Conservation (phyloP, 2,329 filamentous ascomycete genomes). For the Fusarium sp. region DNA sequence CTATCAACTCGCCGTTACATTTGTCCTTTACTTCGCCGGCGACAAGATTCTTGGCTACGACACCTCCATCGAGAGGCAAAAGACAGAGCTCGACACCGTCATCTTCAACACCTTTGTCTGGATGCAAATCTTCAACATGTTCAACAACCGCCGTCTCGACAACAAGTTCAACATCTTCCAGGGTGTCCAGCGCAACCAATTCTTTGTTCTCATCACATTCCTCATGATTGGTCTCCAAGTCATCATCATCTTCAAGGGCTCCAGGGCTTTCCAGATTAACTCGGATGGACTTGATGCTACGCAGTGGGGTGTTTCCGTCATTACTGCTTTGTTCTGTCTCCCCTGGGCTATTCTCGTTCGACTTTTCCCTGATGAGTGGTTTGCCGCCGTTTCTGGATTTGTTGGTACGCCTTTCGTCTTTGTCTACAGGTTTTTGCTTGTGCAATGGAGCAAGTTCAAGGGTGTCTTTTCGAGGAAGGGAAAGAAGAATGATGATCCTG, state of each 20-base stretch:
- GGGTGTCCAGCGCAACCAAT: constrained; percentile 66
- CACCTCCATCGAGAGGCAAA: constrained; percentile 52
- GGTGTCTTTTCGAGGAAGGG: not conserved
- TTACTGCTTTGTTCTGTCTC: not conserved
- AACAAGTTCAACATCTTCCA: constrained; percentile 73
- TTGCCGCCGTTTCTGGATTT: not conserved
- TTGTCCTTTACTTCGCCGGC: not conserved
- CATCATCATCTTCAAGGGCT: constrained; percentile 68
- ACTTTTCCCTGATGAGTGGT: not conserved
- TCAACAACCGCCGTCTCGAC: constrained; percentile 72
- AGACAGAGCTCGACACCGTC: constrained; percentile 57
- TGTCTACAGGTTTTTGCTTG: not conserved
- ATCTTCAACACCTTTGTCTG: constrained; percentile 77
- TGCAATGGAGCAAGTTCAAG: not conserved
- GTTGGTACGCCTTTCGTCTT: not conserved
- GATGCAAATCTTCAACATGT: constrained; percentile 78
- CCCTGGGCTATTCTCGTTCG: not conserved
- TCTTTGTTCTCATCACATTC: constrained; percentile 68
- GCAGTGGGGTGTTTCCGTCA: not conserved
- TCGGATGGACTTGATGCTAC: not conserved
- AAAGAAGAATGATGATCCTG: not conserved
- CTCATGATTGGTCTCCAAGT: constrained; percentile 70
- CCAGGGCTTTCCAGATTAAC: not conserved
- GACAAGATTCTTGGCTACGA: not conserved
- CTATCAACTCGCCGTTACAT: not conserved